Percentiles rank a stretch among this genome's conserved stretches.
Conservation (phyloP, 108 stramenopile genomes). For the Skeletonema marinoi region DNA sequence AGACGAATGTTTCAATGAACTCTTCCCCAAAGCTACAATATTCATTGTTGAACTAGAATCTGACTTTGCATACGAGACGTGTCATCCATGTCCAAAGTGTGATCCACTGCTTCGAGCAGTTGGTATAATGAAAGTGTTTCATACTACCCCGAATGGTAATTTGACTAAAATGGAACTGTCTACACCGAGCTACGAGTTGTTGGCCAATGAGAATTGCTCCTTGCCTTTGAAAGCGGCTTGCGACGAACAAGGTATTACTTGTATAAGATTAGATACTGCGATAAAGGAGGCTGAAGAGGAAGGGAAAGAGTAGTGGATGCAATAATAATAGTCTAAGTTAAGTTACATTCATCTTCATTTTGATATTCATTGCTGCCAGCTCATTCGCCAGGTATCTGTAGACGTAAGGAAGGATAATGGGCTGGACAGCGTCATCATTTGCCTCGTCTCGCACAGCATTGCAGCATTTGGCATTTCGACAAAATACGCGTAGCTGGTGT, state of each 20-base stretch:
- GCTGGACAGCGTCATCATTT: constrained; percentile 82
- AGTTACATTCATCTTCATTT: constrained; percentile 83
- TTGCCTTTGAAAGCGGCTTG: constrained; percentile 34
- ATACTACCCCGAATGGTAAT: constrained; percentile 29
- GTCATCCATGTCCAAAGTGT: constrained; percentile 49
- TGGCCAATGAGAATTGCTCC: constrained; percentile 21
- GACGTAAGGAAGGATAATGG: constrained; percentile 96
- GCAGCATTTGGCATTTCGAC: constrained; percentile 75
- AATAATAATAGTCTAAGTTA: constrained; percentile 13
- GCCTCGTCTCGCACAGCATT: constrained; percentile 68
- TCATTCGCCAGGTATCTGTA: constrained; percentile 98
- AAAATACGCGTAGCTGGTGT: constrained; percentile 76
- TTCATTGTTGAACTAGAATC: constrained; percentile 32
- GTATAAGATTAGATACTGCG: constrained; percentile 7
- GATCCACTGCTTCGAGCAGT: constrained; percentile 38
- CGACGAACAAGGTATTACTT: constrained; percentile 14
- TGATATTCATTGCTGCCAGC: constrained; percentile 97
- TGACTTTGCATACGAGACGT: constrained; percentile 38
- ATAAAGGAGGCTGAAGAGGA: not conserved
- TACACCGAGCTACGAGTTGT: constrained; percentile 3
- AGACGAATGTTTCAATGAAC: constrained; percentile 30
- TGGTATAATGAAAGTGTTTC: constrained; percentile 27
- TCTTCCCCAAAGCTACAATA: constrained; percentile 36
- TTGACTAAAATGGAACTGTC: constrained; percentile 19
- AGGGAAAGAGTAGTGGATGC: not conserved